Percentiles rank a stretch among this genome's conserved stretches.
Conservation (phyloP, 768 basidiomycete species). For the Suillus decipiens region DNA sequence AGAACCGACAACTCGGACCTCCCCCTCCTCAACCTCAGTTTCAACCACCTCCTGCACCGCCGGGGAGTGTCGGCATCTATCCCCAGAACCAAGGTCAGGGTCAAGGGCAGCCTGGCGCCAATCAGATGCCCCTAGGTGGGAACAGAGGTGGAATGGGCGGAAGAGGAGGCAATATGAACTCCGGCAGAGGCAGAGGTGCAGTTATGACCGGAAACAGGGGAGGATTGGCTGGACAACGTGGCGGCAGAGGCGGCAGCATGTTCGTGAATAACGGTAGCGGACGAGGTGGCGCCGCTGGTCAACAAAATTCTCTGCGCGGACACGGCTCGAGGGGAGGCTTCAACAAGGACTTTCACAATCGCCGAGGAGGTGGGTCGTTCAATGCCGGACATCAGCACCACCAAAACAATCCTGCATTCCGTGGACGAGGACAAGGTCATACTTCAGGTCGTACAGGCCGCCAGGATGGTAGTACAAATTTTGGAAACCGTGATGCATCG, state of each 20-base stretch:
- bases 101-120: conserved; percentile 45
- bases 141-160: conserved; percentile 49
- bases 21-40: conserved; percentile 63
- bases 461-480: conserved; percentile 37
- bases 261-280: conserved; percentile 39
- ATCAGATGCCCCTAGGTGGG: conserved; percentile 42
- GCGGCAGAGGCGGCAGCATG: conserved; percentile 39
- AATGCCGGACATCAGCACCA: conserved; percentile 44
- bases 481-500: conserved; percentile 52
- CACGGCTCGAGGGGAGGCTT: conserved; percentile 70
- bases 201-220: conserved; percentile 46
- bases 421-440: conserved; percentile 66
- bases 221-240: conserved; percentile 43
- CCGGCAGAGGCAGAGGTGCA: conserved; percentile 48
- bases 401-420: conserved; percentile 46
- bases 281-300: conserved; percentile 43
- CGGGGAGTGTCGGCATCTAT: conserved; percentile 27
- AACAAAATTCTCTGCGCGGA: conserved; percentile 54
- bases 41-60: conserved; percentile 30
- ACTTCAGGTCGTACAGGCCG: conserved; percentile 38
- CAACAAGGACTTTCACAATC: conserved; percentile 63
- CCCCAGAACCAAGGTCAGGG: conserved; percentile 28
- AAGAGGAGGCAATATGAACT: conserved; percentile 38
- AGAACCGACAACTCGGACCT: conserved; percentile 46
- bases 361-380: conserved; percentile 63